Evolutionary conservation across 768 basidiomycete genomes (phyloP).

Genomic region (Leccinum longicurvipes): DNA sequence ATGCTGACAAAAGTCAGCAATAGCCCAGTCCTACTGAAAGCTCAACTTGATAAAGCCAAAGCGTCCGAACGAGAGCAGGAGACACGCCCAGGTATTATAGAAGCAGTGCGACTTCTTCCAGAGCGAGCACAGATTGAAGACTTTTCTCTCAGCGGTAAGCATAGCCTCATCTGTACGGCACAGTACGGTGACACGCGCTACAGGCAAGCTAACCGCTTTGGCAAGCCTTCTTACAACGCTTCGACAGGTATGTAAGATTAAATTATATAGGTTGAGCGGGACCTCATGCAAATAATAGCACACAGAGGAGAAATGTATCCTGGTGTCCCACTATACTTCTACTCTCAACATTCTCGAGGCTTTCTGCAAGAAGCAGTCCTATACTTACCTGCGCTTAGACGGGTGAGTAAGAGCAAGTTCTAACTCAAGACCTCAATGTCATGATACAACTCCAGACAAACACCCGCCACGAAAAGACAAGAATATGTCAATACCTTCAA

Average conservation of each 20-base stretch:
- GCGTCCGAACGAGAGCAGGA: conserved; percentile 39
- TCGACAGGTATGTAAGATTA: conserved; percentile 43
- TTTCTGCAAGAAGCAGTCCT: conserved; percentile 72
- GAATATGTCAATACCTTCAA: conserved; percentile 91
- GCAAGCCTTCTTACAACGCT: conserved; percentile 60
- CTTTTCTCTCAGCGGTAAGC: conserved; percentile 73
- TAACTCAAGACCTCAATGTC: neutral
- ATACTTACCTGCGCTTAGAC: conserved; percentile 82
- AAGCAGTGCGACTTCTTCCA: conserved; percentile 63
- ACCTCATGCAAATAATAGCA: conserved; percentile 36
- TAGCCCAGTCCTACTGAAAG: conserved; percentile 82
- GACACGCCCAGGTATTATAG: conserved; percentile 49
- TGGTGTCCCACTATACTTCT: conserved; percentile 96
- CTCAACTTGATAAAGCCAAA: conserved; percentile 64
- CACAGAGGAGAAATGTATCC: conserved; percentile 90
- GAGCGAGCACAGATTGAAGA: conserved; percentile 61
- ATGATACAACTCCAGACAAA: conserved; percentile 49
- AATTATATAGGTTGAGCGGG: neutral
- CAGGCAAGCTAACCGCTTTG: conserved; percentile 75
- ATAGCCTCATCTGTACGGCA: neutral
- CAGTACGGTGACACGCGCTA: neutral
- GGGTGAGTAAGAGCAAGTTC: conserved; percentile 46
- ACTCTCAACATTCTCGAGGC: conserved; percentile 91
- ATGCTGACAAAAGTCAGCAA: conserved; percentile 89
- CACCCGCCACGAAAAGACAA: conserved; percentile 72